Conservation (phyloP, 805 yeast genomes). For the Sugiyamaella floridensis region DNA sequence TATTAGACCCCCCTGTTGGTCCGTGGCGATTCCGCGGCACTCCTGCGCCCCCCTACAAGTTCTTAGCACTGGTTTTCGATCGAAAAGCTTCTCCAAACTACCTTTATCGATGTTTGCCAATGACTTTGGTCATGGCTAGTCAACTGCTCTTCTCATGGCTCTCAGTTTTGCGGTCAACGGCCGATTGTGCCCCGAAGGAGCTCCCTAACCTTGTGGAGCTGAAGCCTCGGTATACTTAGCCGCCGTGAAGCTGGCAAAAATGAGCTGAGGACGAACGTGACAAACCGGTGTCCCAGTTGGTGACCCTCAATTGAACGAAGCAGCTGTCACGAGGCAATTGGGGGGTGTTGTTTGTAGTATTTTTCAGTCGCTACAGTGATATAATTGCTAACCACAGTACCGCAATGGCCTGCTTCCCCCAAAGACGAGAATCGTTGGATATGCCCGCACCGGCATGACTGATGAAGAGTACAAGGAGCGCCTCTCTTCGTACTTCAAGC, state of each 20-base stretch:
- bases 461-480: constrained; percentile 62
- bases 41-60: no score
- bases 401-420: constrained; percentile 71
- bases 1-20: not conserved
- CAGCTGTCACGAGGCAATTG: not conserved
- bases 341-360: not conserved
- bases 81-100: no score
- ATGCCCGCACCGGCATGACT: constrained; percentile 76
- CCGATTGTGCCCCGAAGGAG: constrained; percentile 3
- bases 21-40: no score
- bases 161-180: not conserved
- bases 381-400: constrained; percentile 17
- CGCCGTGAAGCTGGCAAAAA: no score
- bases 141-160: not conserved
- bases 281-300: no score
- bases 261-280: no score
- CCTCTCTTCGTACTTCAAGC: constrained; percentile 55
- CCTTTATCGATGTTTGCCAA: no score
- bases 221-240: not conserved
- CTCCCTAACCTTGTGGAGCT: not conserved
- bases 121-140: not conserved
- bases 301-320: no score
- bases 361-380: no score
- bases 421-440: constrained; percentile 74
- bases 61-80: no score